Conservation (phyloP, 768 basidiomycete species). For the Mycena polygramma region DNA sequence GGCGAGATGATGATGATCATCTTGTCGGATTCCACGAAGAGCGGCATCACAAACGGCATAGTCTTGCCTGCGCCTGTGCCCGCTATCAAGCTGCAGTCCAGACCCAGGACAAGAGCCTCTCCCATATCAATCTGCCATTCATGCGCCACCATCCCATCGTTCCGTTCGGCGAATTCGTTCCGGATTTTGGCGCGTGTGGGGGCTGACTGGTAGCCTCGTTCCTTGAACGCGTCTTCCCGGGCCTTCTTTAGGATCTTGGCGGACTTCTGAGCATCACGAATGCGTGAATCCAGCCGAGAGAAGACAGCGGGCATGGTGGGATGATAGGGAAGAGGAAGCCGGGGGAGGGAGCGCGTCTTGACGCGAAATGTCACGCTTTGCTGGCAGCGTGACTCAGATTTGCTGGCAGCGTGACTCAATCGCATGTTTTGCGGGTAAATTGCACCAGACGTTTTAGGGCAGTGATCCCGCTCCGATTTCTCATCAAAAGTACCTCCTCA, state of each 20-base stretch:
- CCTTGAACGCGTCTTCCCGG: not conserved
- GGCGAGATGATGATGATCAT: constrained; percentile 16
- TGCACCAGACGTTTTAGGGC: too few species aligned
- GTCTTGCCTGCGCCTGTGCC: constrained; percentile 3
- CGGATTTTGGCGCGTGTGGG: constrained; percentile 6
- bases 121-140: constrained; percentile 12
- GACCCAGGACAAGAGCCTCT: constrained; percentile 4
- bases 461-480: too few species aligned
- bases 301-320: too few species aligned
- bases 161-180: not conserved
- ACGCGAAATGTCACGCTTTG: too few species aligned
- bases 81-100: not conserved
- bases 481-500: too few species aligned
- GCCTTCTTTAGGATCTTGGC: not conserved
- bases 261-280: not conserved
- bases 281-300: too few species aligned
- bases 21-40: constrained; percentile 2
- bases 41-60: constrained; percentile 7
- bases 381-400: too few species aligned
- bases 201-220: not conserved
- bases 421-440: too few species aligned
- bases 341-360: too few species aligned
- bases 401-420: too few species aligned
- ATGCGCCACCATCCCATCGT: not conserved
- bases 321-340: too few species aligned